Evolutionary conservation across 2,329 filamentous ascomycete genomes (phyloP).

Genomic region (Colletotrichum tabaci): DNA sequence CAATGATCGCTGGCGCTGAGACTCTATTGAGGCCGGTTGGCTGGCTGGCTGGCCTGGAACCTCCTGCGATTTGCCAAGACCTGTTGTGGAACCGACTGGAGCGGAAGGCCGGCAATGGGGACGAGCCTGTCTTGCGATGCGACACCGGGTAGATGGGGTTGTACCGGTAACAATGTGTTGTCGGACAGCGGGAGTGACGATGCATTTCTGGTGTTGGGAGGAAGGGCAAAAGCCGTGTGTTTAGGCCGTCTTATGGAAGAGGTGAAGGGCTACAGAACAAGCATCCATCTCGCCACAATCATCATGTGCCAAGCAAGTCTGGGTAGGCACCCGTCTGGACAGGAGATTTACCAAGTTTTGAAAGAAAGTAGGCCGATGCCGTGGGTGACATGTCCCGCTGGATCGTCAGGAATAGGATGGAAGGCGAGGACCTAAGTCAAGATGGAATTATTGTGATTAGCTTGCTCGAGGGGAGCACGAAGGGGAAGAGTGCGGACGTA

Average conservation of each 20-base stretch:
- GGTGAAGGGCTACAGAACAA: not conserved
- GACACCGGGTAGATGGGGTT: not conserved
- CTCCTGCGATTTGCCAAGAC: constrained; percentile 34
- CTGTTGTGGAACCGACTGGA: constrained; percentile 21
- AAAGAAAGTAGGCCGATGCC: constrained; percentile 29
- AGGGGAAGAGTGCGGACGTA: not conserved
- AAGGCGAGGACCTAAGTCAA: constrained; percentile 1
- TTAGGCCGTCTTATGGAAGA: not conserved
- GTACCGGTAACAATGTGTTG: not conserved
- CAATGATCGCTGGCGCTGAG: not conserved
- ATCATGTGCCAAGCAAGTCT: not conserved
- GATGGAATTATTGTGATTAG: too few species aligned
- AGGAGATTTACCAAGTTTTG: not conserved
- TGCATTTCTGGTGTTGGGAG: not conserved
- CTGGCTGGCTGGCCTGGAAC: not conserved
- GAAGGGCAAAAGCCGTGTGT: not conserved
- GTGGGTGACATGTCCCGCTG: constrained; percentile 4
- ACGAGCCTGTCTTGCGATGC: not conserved
- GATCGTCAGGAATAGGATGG: constrained; percentile 11
- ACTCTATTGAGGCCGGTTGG: constrained; percentile 13
- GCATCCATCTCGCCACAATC: constrained; percentile 26
- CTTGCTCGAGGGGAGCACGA: too few species aligned
- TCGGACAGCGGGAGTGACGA: not conserved
- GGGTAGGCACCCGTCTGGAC: constrained; percentile 4
- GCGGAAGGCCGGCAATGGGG: constrained; percentile 9